phyloP scores from a whole-genome alignment of 164 flowering plant genomes.

The Vitis riparia region DNA sequence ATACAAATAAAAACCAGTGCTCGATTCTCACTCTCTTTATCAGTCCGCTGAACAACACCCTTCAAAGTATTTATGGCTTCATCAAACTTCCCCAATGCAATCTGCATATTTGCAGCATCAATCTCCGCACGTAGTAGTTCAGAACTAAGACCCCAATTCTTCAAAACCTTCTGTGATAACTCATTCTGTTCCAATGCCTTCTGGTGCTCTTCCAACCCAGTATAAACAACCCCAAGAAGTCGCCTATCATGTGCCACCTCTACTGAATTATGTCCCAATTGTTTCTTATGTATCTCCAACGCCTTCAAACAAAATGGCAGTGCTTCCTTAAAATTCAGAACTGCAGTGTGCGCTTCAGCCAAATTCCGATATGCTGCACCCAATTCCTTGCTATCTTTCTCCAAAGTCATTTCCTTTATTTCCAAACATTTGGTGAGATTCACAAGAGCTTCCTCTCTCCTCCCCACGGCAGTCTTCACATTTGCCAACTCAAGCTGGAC shows the following conservation, averaged over 20 bases:
- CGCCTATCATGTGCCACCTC: conserved; percentile 90
- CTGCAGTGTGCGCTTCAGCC: conserved; percentile 73
- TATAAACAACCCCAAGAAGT: conserved; percentile 80
- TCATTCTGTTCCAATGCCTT: conserved; percentile 85
- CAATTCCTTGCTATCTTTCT: conserved; percentile 62
- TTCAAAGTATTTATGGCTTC: conserved; percentile 70
- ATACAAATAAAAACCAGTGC: conserved; percentile 68
- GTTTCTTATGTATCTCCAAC: conserved; percentile 58
- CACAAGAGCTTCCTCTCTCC: conserved; percentile 79
- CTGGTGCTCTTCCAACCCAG: conserved; percentile 78
- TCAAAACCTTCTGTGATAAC: conserved; percentile 66
- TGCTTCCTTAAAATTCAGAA: conserved; percentile 83
- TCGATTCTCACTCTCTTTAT: conserved; percentile 73
- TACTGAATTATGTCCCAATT: conserved; percentile 69
- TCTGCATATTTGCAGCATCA: conserved; percentile 87
- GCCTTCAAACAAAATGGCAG: conserved; percentile 76
- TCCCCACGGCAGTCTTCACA: conserved; percentile 80
- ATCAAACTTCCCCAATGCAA: conserved; percentile 76
- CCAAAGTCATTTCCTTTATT: conserved; percentile 66
- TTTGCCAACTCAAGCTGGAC: conserved; percentile 71
- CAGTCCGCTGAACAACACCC: conserved; percentile 66
- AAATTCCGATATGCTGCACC: conserved; percentile 72
- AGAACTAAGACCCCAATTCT: conserved; percentile 68
- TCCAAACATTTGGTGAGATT: conserved; percentile 68
- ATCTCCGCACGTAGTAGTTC: conserved; percentile 84